phyloP scores from a whole-genome alignment of 768 basidiomycete species.

The Leucocoprinus leucothites region DNA sequence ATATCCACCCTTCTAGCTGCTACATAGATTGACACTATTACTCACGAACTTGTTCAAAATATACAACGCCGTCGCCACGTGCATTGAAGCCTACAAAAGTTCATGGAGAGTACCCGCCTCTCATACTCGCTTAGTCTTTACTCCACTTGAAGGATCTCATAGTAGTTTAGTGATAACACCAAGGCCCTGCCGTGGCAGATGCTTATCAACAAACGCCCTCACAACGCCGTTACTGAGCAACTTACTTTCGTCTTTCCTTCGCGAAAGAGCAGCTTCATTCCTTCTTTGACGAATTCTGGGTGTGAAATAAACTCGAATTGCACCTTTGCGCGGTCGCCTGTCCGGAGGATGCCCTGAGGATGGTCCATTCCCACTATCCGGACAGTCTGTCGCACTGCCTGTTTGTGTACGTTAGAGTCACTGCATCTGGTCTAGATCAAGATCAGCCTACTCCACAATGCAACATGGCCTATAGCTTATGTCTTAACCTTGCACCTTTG shows the following conservation, averaged over 20 bases:
- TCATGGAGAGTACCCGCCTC: not conserved
- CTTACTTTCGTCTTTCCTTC: constrained; percentile 94
- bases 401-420: not conserved
- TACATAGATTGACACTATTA: not conserved
- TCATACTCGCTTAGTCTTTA: not conserved
- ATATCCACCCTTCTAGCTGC: not conserved
- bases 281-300: constrained; percentile 89
- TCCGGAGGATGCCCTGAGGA: constrained; percentile 83
- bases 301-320: constrained; percentile 92
- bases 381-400: constrained; percentile 92
- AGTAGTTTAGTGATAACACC: constrained; percentile 72
- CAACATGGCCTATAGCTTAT: constrained; percentile 68
- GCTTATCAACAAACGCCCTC: not conserved
- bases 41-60: not conserved
- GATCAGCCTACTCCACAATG: constrained; percentile 74
- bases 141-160: not conserved
- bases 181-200: constrained; percentile 49
- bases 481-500: not conserved
- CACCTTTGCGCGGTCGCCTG: constrained; percentile 94
- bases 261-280: constrained; percentile 89
- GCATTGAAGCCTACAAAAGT: not conserved
- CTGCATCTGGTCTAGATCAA: constrained; percentile 5
- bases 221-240: constrained; percentile 3
- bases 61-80: not conserved
- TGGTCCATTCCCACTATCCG: constrained; percentile 89